Evolutionary conservation across 768 basidiomycete genomes (phyloP).

Genomic region (Suillus decipiens): DNA sequence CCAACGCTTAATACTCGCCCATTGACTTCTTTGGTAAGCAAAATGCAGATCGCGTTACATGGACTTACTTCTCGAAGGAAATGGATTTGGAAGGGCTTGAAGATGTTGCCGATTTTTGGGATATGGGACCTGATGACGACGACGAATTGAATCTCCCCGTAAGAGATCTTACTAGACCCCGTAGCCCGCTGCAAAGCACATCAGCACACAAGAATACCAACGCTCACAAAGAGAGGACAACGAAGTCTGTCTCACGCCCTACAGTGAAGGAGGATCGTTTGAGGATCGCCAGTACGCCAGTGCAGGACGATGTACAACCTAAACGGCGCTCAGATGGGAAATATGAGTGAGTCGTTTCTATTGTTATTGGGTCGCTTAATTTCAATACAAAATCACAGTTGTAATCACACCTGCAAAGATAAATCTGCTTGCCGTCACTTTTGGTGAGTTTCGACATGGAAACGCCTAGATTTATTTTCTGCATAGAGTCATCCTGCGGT

Average conservation of each 20-base stretch:
- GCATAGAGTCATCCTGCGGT: background rate
- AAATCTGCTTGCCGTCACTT: constrained; percentile 74
- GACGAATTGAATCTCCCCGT: constrained; percentile 20
- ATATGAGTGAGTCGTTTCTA: constrained; percentile 47
- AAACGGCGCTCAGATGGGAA: constrained; percentile 62
- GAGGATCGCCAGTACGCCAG: too few species aligned
- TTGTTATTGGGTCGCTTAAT: background rate
- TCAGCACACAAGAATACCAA: constrained; percentile 1
- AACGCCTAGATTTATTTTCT: constrained; percentile 9
- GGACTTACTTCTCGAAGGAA: constrained; percentile 45
- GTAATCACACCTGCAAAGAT: constrained; percentile 81
- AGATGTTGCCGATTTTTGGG: constrained; percentile 70
- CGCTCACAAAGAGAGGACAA: background rate
- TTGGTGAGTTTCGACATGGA: constrained; percentile 50
- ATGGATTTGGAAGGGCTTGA: constrained; percentile 67
- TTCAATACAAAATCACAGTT: constrained; percentile 43
- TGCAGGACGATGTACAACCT: constrained; percentile 14
- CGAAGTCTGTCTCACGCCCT: background rate
- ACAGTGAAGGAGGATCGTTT: background rate
- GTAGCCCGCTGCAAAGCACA: constrained; percentile 3
- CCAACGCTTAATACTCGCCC: constrained; percentile 76
- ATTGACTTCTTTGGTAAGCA: constrained; percentile 52
- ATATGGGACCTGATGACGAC: constrained; percentile 38
- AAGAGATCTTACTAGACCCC: constrained; percentile 39
- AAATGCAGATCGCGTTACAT: background rate